Conservation (phyloP, 139 green algal species). For the Chlorella sorokiniana region DNA sequence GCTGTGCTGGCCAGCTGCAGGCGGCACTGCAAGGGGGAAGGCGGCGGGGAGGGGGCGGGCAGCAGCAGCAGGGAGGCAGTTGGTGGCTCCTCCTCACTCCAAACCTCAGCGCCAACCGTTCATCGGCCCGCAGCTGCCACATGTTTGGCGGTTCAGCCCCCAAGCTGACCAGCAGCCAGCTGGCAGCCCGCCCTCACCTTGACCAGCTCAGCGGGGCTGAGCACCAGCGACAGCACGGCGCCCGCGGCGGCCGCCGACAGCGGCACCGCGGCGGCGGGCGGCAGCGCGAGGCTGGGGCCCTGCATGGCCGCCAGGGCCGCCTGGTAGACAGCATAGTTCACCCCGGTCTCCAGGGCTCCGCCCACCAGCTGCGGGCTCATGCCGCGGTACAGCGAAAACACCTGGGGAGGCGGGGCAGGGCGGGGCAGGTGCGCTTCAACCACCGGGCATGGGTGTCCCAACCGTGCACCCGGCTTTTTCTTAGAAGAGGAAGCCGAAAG, state of each 20-base stretch:
- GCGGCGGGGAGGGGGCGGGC: background rate
- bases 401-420: constrained; percentile 35
- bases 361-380: constrained; percentile 74
- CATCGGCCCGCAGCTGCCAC: too few relatives aligned
- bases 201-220: constrained; percentile 78
- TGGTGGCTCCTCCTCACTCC: too few relatives aligned
- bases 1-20: constrained; percentile 51
- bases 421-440: background rate
- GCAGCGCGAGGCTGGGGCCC: background rate
- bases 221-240: constrained; percentile 63
- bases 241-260: constrained; percentile 63
- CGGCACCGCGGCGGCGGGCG: constrained; percentile 4
- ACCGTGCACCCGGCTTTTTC: background rate
- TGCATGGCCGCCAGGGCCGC: background rate
- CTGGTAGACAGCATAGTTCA: constrained; percentile 72
- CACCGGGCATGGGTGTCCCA: too few relatives aligned
- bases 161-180: constrained; percentile 41
- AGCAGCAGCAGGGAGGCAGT: background rate
- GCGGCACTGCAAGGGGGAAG: constrained; percentile 50
- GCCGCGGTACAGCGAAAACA: constrained; percentile 68
- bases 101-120: too few relatives aligned
- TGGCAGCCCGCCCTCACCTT: constrained; percentile 56
- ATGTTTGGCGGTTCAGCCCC: background rate
- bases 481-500: background rate
- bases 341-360: constrained; percentile 75